These are phyloP conservation scores for Nemania serpens DNA, from an alignment of 2,329 filamentous ascomycete species.

Conservation along the genomic window DNA sequence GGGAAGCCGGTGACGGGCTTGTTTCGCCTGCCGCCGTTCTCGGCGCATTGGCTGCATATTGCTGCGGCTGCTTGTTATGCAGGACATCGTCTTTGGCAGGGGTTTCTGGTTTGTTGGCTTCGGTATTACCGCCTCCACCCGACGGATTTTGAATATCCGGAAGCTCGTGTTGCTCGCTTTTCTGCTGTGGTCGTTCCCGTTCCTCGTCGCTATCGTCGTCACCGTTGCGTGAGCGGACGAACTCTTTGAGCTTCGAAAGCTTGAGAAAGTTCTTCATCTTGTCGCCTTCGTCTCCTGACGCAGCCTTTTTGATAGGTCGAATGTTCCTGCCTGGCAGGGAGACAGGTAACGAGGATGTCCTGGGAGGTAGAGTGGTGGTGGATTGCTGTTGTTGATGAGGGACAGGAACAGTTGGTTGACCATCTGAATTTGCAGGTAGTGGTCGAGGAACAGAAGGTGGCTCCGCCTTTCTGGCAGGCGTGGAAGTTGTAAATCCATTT, in stretches of 20 bases:
- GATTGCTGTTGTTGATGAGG: conserved; percentile 21
- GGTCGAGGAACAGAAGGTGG: conserved; percentile 33
- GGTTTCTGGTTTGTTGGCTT: conserved; percentile 16
- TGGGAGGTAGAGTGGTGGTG: conserved; percentile 29
- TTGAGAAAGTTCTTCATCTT: conserved; percentile 26
- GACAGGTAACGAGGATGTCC: conserved; percentile 33
- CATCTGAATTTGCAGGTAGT: conserved; percentile 25
- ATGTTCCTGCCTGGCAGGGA: conserved; percentile 37
- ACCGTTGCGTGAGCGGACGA: conserved; percentile 21
- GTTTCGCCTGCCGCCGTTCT: conserved; percentile 2
- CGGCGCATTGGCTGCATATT: neutral
- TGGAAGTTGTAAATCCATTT: conserved; percentile 53
- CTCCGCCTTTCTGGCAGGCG: conserved; percentile 26
- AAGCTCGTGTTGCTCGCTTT: conserved; percentile 1
- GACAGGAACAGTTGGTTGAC: conserved; percentile 32
- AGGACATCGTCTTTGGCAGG: conserved; percentile 18
- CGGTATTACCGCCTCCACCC: neutral
- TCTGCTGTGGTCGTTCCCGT: neutral
- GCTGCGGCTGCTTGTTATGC: conserved; percentile 3
- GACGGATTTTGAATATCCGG: neutral
- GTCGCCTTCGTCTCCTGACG: conserved; percentile 24
- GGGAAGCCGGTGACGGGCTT: neutral
- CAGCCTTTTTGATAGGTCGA: conserved; percentile 30
- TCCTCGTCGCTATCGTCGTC: conserved; percentile 9
- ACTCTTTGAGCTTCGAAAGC: conserved; percentile 31